Evolutionary conservation across 2,329 filamentous ascomycete genomes (phyloP).

Genomic region (Fusarium anthophilum): DNA sequence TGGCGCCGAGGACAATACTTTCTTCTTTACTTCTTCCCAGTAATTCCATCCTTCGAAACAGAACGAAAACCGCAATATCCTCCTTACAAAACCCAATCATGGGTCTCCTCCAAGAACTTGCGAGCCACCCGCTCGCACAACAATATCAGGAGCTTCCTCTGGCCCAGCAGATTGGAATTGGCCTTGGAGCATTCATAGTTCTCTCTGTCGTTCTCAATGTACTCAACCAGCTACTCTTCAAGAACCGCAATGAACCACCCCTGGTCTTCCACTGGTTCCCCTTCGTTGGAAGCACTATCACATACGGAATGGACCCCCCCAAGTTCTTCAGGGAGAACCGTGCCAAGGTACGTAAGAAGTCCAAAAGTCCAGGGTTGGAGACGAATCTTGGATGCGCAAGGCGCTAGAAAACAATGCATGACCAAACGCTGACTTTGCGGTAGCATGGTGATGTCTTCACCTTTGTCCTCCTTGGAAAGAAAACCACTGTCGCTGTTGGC

Average conservation of each 20-base stretch:
- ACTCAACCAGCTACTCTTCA: conserved; percentile 79
- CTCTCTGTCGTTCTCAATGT: conserved; percentile 80
- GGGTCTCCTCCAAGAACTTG: conserved; percentile 65
- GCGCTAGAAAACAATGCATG: neutral
- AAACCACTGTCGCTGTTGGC: conserved; percentile 86
- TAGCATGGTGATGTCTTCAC: conserved; percentile 92
- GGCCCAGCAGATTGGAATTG: conserved; percentile 58
- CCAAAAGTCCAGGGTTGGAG: neutral
- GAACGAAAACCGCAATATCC: neutral
- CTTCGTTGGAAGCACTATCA: conserved; percentile 88
- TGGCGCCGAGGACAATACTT: conserved; percentile 14
- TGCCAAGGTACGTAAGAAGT: conserved; percentile 69
- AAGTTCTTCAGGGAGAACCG: conserved; percentile 82
- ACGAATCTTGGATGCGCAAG: neutral
- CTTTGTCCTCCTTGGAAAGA: conserved; percentile 87
- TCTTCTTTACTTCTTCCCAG: neutral
- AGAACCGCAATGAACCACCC: conserved; percentile 82
- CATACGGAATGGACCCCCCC: conserved; percentile 94
- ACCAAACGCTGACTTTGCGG: conserved; percentile 12
- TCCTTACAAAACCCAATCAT: conserved; percentile 49
- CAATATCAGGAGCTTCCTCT: conserved; percentile 60
- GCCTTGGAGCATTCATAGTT: conserved; percentile 55
- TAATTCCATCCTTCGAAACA: neutral
- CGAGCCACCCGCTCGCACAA: conserved; percentile 59
- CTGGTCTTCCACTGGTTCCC: conserved; percentile 85